A percentile compares a stretch with the other conserved stretches of the same genome.
Evolutionary conservation across 345 rosid genomes (phyloP).

Genomic region (Citrus cavaleriei): DNA sequence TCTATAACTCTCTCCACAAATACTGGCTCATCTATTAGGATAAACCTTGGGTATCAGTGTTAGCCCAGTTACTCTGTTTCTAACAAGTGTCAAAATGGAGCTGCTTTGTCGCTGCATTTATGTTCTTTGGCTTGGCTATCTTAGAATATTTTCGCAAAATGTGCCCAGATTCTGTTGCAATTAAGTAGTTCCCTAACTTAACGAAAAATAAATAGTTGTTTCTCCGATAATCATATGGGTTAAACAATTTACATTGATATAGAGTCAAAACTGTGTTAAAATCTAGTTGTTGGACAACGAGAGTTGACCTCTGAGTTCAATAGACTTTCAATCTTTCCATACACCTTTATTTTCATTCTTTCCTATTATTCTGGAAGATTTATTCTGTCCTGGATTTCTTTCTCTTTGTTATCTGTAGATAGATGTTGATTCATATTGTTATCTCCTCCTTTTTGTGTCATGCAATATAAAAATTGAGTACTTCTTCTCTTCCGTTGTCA

Average conservation of each 20-base stretch:
- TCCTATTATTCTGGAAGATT: neutral
- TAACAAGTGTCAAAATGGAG: neutral
- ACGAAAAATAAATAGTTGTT: neutral
- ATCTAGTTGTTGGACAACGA: neutral
- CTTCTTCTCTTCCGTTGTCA: neutral
- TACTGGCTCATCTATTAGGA: conserved; percentile 1
- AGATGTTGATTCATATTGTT: neutral
- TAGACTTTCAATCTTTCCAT: neutral
- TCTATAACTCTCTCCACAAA: conserved; percentile 1
- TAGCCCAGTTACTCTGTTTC: neutral
- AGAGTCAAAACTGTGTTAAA: neutral
- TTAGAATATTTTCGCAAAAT: neutral
- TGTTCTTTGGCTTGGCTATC: neutral
- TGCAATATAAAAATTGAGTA: neutral
- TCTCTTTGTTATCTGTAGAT: neutral
- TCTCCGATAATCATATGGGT: neutral
- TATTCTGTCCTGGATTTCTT: neutral
- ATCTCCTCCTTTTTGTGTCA: neutral
- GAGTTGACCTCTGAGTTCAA: neutral
- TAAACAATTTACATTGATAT: neutral
- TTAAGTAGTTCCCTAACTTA: neutral
- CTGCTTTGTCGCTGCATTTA: neutral
- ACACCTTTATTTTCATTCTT: neutral
- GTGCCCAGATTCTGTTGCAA: neutral
- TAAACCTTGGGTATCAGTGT: neutral